Evolutionary conservation across 306 rosid genomes (phyloP).

Genomic region (Malus sylvestris): DNA sequence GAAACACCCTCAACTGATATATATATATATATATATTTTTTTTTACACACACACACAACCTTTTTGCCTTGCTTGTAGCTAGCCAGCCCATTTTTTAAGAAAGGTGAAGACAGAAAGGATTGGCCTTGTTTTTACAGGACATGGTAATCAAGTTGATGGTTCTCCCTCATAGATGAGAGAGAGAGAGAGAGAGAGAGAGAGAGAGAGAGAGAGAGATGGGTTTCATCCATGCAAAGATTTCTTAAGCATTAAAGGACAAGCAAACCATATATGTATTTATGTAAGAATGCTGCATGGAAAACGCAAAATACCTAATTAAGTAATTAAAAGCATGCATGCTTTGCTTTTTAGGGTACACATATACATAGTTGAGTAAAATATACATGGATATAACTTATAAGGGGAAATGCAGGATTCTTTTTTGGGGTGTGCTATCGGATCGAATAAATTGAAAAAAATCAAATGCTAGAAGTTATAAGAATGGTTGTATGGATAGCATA

Average conservation of each 20-base stretch:
- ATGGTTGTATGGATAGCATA: too few relatives aligned
- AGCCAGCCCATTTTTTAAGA: not conserved
- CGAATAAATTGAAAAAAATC: too few relatives aligned
- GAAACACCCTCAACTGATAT: too few relatives aligned
- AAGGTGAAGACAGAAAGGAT: not conserved
- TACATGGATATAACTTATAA: not conserved
- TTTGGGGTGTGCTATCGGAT: not conserved
- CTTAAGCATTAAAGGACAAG: not conserved
- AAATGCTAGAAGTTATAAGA: too few relatives aligned
- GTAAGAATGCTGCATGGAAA: not conserved
- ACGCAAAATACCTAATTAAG: not conserved
- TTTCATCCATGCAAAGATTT: not conserved
- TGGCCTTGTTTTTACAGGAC: not conserved
- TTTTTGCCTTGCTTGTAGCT: not conserved
- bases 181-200: not conserved
- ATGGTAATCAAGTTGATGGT: not conserved
- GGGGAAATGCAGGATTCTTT: not conserved
- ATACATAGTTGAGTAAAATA: not conserved
- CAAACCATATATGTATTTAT: not conserved
- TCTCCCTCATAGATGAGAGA: too few relatives aligned
- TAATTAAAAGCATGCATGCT: not conserved
- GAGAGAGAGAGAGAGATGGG: not conserved
- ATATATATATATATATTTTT: too few relatives aligned
- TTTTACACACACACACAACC: too few relatives aligned
- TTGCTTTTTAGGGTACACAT: not conserved